phyloP scores from a whole-genome alignment of 345 rosid species.

The Populus euphratica region DNA sequence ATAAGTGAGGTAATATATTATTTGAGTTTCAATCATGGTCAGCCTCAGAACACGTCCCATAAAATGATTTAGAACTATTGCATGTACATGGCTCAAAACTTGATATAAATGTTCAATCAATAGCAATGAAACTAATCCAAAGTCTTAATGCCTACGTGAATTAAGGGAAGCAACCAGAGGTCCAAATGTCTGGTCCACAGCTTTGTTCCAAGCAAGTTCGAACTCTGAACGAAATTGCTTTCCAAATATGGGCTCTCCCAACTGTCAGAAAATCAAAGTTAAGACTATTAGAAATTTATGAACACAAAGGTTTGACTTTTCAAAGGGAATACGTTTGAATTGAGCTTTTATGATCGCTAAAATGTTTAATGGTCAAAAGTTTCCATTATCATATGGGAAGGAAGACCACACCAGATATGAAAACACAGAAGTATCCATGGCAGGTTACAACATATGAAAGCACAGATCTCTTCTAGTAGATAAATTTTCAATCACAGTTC shows the following conservation, averaged over 20 bases:
- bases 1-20: neutral
- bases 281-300: conserved; percentile 10
- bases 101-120: neutral
- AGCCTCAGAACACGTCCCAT: conserved; percentile 2
- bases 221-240: conserved; percentile 51
- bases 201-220: conserved; percentile 71
- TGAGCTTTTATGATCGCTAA: neutral
- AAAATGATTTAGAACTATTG: conserved; percentile 9
- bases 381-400: neutral
- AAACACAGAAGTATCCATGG: neutral
- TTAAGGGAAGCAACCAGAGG: conserved; percentile 58
- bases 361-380: neutral
- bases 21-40: conserved; percentile 8
- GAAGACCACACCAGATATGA: neutral
- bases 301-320: neutral
- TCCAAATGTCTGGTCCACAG: conserved; percentile 72
- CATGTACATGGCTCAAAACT: conserved; percentile 11
- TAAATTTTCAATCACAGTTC: neutral
- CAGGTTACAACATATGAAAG: neutral
- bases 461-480: neutral
- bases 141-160: conserved; percentile 61
- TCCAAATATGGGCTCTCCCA: conserved; percentile 54
- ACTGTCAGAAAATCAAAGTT: conserved; percentile 36
- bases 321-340: neutral
- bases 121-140: neutral